Evolutionary conservation across 2,329 filamentous ascomycete genomes (phyloP), one percentile per base, ranked within the genome.

Genomic region (Diaporthe velutina): DNA sequence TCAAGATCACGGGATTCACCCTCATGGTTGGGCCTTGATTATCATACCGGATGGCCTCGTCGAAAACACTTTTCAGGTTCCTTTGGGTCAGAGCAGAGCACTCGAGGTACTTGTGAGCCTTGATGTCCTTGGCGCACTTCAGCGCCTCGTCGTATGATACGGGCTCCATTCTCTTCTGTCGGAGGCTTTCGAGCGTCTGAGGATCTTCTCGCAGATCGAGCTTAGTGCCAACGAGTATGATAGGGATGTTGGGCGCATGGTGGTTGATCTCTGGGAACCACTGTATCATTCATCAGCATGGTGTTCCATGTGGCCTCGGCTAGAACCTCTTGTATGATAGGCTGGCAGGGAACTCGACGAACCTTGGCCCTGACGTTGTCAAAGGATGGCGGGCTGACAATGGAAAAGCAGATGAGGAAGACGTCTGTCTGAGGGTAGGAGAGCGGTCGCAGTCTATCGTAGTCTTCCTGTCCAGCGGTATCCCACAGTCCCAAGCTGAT

Each of bases 291-390:
- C 78, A 73, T 77, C 73, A 76, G 74, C 22, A 25, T 30, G 25
- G 45, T 33, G 28, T 45, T 50, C 15, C 4, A 2, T 45, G 42
- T 4, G 5, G 67, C 67, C 58, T 45, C 25, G 58, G 38, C 38
- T 28, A 72, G 25, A 10, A 30, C 22, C 25, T 28, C 8, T 71
- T 50, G 72, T 66, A 13, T 17, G 30, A 48, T 48, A 33, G 57
- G 58, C 58, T 57, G 42, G 55, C 35, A 25, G 71, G 76, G 25
- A 33, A 45, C 6, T 38, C 55, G 10, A 81, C 88, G 79, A 88
- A 98, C 96, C 93, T 98, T 99, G 76, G 96, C 96, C 87, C 95
- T 97, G 83, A 99, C 96, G 91, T 99, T 99, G 86, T 98, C 97
- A 82, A 98, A 98, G 42, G 96, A 98, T 30, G 97, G 95, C 66